A percentile compares a stretch with the other conserved stretches of the same genome.
These are phyloP conservation scores for Aspergillus sclerotiicarbonarius DNA, from an alignment of 495 filamentous ascomycete species.

Conservation along the genomic window DNA sequence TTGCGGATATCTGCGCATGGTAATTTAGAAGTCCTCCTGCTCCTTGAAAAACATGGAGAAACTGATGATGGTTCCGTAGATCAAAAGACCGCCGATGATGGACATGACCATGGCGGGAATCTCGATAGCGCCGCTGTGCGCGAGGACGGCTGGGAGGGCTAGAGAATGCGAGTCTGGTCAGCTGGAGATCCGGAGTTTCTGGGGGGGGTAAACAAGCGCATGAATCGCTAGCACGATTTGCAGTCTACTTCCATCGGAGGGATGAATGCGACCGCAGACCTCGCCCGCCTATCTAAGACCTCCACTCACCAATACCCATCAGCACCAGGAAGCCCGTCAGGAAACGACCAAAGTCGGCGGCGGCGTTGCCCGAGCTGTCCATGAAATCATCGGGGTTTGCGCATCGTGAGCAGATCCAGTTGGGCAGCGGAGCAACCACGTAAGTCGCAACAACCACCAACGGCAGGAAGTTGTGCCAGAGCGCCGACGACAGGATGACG, in stretches of 20 bases:
- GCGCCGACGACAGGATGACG: conserved; percentile 94
- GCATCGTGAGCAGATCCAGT: conserved; percentile 88
- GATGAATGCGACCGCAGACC: not conserved
- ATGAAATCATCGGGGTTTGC: conserved; percentile 97
- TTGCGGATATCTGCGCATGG: not conserved
- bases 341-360: conserved; percentile 90
- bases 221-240: not conserved
- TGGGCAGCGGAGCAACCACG: conserved; percentile 87
- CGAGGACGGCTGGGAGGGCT: conserved; percentile 91
- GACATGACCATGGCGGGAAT: conserved; percentile 93
- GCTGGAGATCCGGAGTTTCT: conserved; percentile 3
- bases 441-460: conserved; percentile 95
- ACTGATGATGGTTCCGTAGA: conserved; percentile 96
- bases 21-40: conserved; percentile 76
- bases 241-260: not conserved
- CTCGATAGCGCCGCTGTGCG: conserved; percentile 76
- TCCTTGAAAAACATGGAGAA: conserved; percentile 98
- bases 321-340: conserved; percentile 95
- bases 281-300: not conserved
- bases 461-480: conserved; percentile 89
- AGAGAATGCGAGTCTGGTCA: conserved; percentile 19
- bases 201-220: not conserved
- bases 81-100: conserved; percentile 84
- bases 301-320: conserved; percentile 88
- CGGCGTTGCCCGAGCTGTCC: conserved; percentile 72